Conservation (phyloP, 2,329 filamentous ascomycete genomes). For the Arthrinium phaeospermum region DNA sequence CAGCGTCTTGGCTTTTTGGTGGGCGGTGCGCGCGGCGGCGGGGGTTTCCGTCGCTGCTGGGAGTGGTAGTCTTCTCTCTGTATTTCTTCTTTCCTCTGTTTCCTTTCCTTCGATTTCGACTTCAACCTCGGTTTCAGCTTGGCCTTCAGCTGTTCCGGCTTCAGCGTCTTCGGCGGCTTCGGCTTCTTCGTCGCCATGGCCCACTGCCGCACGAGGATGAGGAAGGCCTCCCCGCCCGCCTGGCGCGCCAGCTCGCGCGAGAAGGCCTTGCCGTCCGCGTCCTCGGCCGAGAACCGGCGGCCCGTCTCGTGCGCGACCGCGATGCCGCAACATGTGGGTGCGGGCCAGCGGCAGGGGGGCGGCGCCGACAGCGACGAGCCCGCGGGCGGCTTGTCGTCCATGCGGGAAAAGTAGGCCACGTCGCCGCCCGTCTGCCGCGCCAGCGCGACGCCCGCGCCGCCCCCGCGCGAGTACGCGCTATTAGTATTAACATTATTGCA, state of each 20-base stretch:
- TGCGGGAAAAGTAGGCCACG: not conserved
- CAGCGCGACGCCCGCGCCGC: not conserved
- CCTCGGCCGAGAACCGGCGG: not conserved
- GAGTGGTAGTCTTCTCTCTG: not conserved
- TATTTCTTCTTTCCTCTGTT: not conserved
- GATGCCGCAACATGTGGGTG: not conserved
- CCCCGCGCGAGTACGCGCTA: no score
- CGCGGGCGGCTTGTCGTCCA: not conserved
- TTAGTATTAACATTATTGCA: no score
- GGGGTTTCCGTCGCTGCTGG: no score
- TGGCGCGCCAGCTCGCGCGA: not conserved
- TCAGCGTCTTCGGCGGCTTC: not conserved
- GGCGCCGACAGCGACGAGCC: not conserved
- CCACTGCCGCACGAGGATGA: not conserved
- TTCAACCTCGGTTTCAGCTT: not conserved
- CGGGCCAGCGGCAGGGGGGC: not conserved
- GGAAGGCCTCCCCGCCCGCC: conserved; percentile 3
- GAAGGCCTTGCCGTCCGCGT: not conserved
- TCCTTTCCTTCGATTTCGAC: not conserved
- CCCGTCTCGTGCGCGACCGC: not conserved
- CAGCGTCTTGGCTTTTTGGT: not conserved
- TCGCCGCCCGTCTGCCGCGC: not conserved
- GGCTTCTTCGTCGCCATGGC: not conserved
- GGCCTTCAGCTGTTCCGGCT: not conserved
- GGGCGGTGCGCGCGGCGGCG: not conserved